A percentile compares a stretch with the other conserved stretches of the same genome.
Evolutionary conservation across 2,329 filamentous ascomycete genomes (phyloP).

Genomic region (Arthrobotrys megalospora): DNA sequence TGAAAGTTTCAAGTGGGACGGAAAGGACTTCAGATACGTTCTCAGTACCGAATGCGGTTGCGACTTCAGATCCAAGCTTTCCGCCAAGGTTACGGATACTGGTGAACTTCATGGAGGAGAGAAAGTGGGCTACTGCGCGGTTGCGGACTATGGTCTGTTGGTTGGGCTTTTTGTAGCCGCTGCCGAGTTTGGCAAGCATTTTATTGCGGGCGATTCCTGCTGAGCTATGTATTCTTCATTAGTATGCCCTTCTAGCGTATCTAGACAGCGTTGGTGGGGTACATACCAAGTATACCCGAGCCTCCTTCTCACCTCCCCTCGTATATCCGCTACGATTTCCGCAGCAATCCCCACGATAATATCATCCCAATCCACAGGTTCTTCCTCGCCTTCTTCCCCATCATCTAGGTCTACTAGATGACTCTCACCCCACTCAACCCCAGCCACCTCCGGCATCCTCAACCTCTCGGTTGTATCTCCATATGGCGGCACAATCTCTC

Average conservation of each 20-base stretch:
- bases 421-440: conserved; percentile 61
- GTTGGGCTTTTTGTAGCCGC: conserved; percentile 92
- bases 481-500: conserved; percentile 75
- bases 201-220: conserved; percentile 92
- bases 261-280: not conserved
- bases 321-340: conserved; percentile 85
- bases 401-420: conserved; percentile 76
- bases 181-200: conserved; percentile 94
- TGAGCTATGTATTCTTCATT: conserved; percentile 69
- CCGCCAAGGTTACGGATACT: conserved; percentile 96
- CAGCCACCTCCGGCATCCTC: conserved; percentile 69
- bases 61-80: conserved; percentile 90
- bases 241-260: too few species aligned
- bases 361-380: conserved; percentile 94
- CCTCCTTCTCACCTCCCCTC: conserved; percentile 77
- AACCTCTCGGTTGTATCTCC: conserved; percentile 77
- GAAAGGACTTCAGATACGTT: conserved; percentile 81
- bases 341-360: conserved; percentile 87
- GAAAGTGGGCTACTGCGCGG: conserved; percentile 82
- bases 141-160: conserved; percentile 94
- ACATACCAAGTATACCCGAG: conserved; percentile 84
- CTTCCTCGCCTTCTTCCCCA: conserved; percentile 79
- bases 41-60: conserved; percentile 85
- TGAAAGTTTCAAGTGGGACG: conserved; percentile 81
- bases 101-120: conserved; percentile 89